A percentile compares a stretch with the other conserved stretches of the same genome.
Conservation (phyloP, 2,329 filamentous ascomycete genomes). For the Teratosphaeria pseudoeucalypti region DNA sequence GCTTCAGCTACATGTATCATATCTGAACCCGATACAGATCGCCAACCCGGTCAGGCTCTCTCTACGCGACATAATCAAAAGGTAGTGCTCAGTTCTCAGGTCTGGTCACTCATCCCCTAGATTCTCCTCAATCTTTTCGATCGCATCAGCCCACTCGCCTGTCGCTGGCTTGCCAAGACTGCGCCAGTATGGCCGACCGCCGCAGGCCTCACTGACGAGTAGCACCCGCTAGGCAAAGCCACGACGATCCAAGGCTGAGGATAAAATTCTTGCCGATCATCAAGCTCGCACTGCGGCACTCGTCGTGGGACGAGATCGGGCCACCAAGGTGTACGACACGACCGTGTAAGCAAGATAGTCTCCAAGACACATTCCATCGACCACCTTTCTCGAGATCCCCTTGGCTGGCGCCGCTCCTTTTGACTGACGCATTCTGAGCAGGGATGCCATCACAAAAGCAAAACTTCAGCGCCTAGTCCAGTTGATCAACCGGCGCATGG, state of each 20-base stretch:
- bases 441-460: slow-evolving; percentile 5
- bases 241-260: not conserved
- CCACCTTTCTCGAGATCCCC: too few relatives aligned
- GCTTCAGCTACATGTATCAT: not conserved
- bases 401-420: not conserved
- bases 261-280: not conserved
- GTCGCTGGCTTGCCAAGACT: too few relatives aligned
- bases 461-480: slow-evolving; percentile 13
- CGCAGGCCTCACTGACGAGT: not conserved
- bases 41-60: not conserved
- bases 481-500: slow-evolving; percentile 11
- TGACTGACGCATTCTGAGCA: not conserved
- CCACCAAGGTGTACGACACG: not conserved
- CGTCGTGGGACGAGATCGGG: not conserved
- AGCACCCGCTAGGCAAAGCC: not conserved
- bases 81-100: not conserved
- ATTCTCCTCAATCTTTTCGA: not conserved
- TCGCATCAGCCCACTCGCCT: too few relatives aligned
- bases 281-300: not conserved
- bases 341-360: not conserved
- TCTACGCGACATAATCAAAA: not conserved
- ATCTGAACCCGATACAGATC: not conserved
- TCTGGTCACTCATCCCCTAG: not conserved
- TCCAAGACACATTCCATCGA: not conserved
- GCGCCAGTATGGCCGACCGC: too few relatives aligned